Percentiles rank a stretch among this genome's conserved stretches.
phyloP scores from a whole-genome alignment of 2,329 filamentous ascomycete species.

The Kalaharituber pfeilii region DNA sequence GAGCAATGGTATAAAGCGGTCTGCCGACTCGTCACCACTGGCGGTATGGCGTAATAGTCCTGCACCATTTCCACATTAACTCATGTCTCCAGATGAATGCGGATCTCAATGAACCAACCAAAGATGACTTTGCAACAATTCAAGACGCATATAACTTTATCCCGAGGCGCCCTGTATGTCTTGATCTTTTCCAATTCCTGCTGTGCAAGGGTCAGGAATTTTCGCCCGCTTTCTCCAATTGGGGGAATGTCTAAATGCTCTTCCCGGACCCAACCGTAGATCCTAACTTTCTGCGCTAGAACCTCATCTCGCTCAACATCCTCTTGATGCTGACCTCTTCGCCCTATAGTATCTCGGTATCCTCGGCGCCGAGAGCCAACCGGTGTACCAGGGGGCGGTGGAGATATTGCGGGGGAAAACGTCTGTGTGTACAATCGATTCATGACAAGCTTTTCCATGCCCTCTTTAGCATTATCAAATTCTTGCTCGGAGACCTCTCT shows the following conservation, averaged over 20 bases:
- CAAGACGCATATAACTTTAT: conserved; percentile 95
- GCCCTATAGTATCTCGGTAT: conserved; percentile 44
- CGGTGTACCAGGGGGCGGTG: conserved; percentile 55
- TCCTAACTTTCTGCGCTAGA: conserved; percentile 88
- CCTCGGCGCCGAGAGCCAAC: conserved; percentile 51
- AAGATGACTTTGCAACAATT: conserved; percentile 99
- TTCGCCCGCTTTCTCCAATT: conserved; percentile 66
- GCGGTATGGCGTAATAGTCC: conserved; percentile 67
- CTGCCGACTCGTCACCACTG: conserved; percentile 84
- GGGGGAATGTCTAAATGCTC: conserved; percentile 84
- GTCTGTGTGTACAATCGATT: conserved; percentile 90
- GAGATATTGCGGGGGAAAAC: conserved; percentile 81
- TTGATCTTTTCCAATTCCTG: conserved; percentile 87
- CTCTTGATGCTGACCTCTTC: conserved; percentile 89
- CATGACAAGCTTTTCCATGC: conserved; percentile 99
- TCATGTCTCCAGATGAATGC: background rate
- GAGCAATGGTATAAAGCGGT: conserved; percentile 84
- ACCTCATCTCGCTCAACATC: conserved; percentile 93
- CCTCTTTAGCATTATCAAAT: conserved; percentile 94
- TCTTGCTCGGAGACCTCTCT: conserved; percentile 86
- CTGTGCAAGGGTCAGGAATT: conserved; percentile 65
- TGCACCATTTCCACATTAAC: conserved; percentile 24
- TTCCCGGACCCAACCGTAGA: conserved; percentile 88
- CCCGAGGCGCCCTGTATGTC: conserved; percentile 85
- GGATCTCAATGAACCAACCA: conserved; percentile 36